Evolutionary conservation across 2,329 filamentous ascomycete genomes (phyloP).

Genomic region (Cytospora chrysosperma): DNA sequence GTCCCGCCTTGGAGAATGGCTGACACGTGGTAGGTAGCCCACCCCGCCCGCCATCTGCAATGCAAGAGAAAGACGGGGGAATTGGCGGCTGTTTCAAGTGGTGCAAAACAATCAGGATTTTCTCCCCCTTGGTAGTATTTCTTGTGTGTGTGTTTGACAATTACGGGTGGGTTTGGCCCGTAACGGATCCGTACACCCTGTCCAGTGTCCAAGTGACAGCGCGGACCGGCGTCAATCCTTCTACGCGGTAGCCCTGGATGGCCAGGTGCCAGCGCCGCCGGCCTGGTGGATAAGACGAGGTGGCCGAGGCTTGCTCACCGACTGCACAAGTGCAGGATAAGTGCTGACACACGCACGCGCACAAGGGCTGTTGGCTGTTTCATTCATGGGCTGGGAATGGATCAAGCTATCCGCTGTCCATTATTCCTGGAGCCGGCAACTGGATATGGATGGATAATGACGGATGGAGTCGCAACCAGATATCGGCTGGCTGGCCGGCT

Average conservation of each 20-base stretch:
- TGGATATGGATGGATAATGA: no score
- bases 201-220: neutral
- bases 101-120: neutral
- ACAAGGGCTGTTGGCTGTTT: neutral
- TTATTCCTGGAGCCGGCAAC: slow-evolving; percentile 13
- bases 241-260: neutral
- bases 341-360: slow-evolving; percentile 20
- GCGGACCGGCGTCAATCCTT: neutral
- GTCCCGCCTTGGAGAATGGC: neutral
- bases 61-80: neutral
- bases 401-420: slow-evolving; percentile 17
- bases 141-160: neutral
- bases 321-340: slow-evolving; percentile 24
- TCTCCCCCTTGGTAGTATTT: neutral
- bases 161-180: neutral
- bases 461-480: no score
- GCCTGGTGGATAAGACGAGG: slow-evolving; percentile 38
- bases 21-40: neutral
- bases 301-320: slow-evolving; percentile 38
- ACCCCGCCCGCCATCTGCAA: neutral
- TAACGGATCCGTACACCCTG: neutral
- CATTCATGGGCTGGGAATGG: slow-evolving; percentile 19
- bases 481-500: no score
- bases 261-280: no score
- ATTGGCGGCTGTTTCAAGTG: neutral